A percentile compares a stretch with the other conserved stretches of the same genome.
These are phyloP conservation scores for Boletus mariae DNA, from an alignment of 1,284 basidiomycete genomes.

Conservation along the genomic window DNA sequence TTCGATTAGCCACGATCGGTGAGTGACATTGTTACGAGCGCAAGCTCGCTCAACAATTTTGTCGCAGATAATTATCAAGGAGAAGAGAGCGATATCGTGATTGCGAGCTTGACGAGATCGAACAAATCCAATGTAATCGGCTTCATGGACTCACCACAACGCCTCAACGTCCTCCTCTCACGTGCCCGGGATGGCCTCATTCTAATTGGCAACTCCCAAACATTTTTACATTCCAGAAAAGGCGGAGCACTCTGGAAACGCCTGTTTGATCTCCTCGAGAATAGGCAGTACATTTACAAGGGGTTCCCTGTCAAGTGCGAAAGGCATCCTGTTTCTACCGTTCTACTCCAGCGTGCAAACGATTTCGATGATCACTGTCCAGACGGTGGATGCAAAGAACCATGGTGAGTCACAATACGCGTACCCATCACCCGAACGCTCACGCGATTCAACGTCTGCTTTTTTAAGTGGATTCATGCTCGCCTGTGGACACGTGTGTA, in stretches of 20 bases:
- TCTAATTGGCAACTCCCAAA: slow-evolving; percentile 59
- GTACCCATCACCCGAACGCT: neutral
- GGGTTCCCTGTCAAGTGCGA: slow-evolving; percentile 58
- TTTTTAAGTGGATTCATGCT: slow-evolving; percentile 7
- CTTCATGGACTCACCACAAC: slow-evolving; percentile 63
- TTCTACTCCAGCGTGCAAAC: slow-evolving; percentile 35
- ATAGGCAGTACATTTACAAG: slow-evolving; percentile 46
- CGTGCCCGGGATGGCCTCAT: slow-evolving; percentile 58
- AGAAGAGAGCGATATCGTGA: slow-evolving; percentile 65
- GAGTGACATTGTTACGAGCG: neutral
- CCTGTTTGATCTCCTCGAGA: slow-evolving; percentile 43
- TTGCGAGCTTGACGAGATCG: slow-evolving; percentile 55
- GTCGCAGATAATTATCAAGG: slow-evolving; percentile 59
- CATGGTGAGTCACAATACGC: slow-evolving; percentile 43
- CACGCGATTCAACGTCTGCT: neutral
- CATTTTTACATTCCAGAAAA: slow-evolving; percentile 50
- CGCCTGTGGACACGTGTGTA: slow-evolving; percentile 47
- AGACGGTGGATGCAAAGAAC: slow-evolving; percentile 56
- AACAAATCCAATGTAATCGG: slow-evolving; percentile 53
- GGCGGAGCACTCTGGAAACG: slow-evolving; percentile 49
- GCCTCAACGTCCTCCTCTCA: slow-evolving; percentile 63
- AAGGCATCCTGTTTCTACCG: slow-evolving; percentile 42
- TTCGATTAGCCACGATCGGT: slow-evolving; percentile 62
- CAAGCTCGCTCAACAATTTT: neutral
- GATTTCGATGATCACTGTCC: slow-evolving; percentile 56